These are phyloP conservation scores for Aspergillus ruber DNA, from an alignment of 2,329 filamentous ascomycete genomes.

Conservation along the genomic window DNA sequence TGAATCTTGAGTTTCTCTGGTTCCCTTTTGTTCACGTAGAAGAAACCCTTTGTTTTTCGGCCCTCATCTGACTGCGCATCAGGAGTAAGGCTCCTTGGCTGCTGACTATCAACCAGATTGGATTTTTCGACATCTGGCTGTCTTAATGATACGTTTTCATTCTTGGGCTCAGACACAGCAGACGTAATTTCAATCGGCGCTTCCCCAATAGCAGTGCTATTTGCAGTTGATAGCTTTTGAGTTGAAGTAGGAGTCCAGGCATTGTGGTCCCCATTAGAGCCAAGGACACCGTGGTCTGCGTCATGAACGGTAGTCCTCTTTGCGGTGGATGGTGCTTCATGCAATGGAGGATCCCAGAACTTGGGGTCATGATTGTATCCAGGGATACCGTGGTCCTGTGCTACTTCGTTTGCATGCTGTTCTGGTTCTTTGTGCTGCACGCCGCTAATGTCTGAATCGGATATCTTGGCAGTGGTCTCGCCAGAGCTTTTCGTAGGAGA, in stretches of 20 bases:
- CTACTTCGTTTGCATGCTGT: not conserved
- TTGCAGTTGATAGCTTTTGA: not conserved
- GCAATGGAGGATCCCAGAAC: not conserved
- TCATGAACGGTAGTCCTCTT: not conserved
- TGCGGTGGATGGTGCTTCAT: not conserved
- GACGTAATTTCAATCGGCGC: not conserved
- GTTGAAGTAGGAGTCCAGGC: too few relatives aligned
- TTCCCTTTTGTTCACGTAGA: not conserved
- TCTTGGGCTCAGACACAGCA: not conserved
- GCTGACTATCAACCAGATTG: not conserved
- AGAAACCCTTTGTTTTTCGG: not conserved
- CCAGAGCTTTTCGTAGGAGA: not conserved
- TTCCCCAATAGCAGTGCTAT: not conserved
- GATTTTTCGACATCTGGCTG: not conserved
- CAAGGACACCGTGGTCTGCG: not conserved
- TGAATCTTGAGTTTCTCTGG: not conserved
- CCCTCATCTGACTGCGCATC: not conserved
- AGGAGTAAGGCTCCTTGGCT: not conserved
- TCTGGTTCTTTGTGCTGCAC: not conserved
- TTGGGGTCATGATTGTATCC: not conserved
- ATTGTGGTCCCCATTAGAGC: too few relatives aligned
- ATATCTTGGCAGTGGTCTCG: not conserved
- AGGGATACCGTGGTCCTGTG: not conserved
- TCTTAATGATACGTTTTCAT: slow-evolving; percentile 1
- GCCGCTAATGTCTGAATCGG: not conserved